Conservation (phyloP, 2,329 filamentous ascomycete genomes). For the Colletotrichum graminicola region DNA sequence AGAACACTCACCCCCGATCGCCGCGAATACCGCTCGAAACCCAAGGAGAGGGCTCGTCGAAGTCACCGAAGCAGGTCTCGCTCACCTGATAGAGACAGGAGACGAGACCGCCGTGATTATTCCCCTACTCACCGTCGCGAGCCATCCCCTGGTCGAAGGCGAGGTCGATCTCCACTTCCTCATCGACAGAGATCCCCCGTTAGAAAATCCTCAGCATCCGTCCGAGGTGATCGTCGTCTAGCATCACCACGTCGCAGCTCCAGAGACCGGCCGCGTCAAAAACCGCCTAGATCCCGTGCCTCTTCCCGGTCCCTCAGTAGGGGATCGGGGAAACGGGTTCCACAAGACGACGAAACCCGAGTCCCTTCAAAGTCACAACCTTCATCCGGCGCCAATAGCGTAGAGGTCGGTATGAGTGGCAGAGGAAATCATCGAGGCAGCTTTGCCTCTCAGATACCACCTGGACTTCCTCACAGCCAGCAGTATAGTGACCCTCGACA, state of each 20-base stretch:
- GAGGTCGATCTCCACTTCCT: constrained; percentile 35
- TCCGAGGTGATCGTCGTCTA: constrained; percentile 15
- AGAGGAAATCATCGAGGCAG: constrained; percentile 50
- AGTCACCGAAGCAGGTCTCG: constrained; percentile 41
- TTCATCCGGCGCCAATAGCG: constrained; percentile 51
- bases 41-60: constrained; percentile 31
- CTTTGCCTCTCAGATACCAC: constrained; percentile 50
- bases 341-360: constrained; percentile 32
- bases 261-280: constrained; percentile 30
- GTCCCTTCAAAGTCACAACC: constrained; percentile 40
- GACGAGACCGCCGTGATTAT: constrained; percentile 24
- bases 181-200: constrained; percentile 27
- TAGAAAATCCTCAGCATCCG: constrained; percentile 27
- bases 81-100: constrained; percentile 32
- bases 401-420: constrained; percentile 52
- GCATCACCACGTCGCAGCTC: constrained; percentile 34
- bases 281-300: constrained; percentile 29
- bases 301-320: constrained; percentile 40
- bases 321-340: constrained; percentile 33
- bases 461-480: constrained; percentile 51
- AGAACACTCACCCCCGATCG: constrained; percentile 30
- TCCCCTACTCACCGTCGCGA: constrained; percentile 32
- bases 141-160: constrained; percentile 26
- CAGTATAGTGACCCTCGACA: constrained; percentile 54
- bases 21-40: constrained; percentile 25